These are phyloP conservation scores for Flaveria linearis DNA, from an alignment of 129 eudicot species.

Conservation along the genomic window DNA sequence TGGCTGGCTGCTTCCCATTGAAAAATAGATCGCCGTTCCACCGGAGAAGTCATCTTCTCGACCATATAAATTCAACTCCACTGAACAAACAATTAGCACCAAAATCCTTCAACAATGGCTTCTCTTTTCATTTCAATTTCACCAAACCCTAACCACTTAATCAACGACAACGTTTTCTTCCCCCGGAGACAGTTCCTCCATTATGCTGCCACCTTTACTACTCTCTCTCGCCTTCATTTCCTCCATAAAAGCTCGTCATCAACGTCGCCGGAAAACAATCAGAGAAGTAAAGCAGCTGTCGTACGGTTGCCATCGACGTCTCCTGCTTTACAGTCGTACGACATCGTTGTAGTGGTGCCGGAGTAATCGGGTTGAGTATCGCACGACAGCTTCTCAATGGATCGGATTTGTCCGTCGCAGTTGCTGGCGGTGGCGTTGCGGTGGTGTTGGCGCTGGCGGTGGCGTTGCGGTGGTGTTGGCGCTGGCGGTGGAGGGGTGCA, in stretches of 20 bases:
- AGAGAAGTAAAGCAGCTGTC: slow-evolving; percentile 20
- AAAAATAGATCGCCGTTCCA: slow-evolving; percentile 22
- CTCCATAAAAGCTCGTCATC: slow-evolving; percentile 4
- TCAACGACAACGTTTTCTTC: slow-evolving; percentile 18
- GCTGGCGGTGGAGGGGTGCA: too few species aligned
- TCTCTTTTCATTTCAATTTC: slow-evolving; percentile 30
- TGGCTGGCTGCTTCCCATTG: not conserved
- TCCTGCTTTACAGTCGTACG: slow-evolving; percentile 48
- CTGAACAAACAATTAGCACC: slow-evolving; percentile 31
- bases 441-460: too few species aligned
- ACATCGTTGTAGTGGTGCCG: slow-evolving; percentile 94
- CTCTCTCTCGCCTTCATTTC: not conserved
- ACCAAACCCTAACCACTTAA: slow-evolving; percentile 31
- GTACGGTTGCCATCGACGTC: slow-evolving; percentile 26
- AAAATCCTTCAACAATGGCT: slow-evolving; percentile 32
- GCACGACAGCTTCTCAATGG: slow-evolving; percentile 71
- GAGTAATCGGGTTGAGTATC: slow-evolving; percentile 87
- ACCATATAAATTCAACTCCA: not conserved
- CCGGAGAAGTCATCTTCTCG: slow-evolving; percentile 26
- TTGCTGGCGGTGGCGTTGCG: slow-evolving; percentile 50
- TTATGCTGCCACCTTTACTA: slow-evolving; percentile 24
- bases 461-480: too few species aligned
- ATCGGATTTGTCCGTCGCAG: slow-evolving; percentile 85
- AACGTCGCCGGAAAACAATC: slow-evolving; percentile 21
- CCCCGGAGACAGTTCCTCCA: slow-evolving; percentile 24